Evolutionary conservation across 768 basidiomycete genomes (phyloP).

Genomic region (Mycena epipterygia): DNA sequence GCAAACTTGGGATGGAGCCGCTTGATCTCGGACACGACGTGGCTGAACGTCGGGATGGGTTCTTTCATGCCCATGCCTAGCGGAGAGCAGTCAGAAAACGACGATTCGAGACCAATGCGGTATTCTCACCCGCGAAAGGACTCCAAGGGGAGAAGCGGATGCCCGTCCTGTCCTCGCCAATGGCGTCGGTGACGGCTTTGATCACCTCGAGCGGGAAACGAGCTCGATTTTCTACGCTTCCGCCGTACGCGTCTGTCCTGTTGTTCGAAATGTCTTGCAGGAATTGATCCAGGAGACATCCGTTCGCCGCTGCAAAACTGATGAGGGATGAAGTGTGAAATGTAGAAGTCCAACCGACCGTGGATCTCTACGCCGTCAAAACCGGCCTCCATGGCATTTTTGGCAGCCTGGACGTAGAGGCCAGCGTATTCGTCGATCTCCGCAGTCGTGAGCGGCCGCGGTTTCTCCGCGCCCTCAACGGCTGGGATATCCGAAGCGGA

Average conservation of each 20-base stretch:
- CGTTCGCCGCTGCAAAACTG: neutral
- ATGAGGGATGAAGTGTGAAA: neutral
- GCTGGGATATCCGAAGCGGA: slow-evolving; percentile 1
- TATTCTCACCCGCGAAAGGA: too few relatives aligned
- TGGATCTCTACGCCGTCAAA: neutral
- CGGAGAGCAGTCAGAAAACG: too few relatives aligned
- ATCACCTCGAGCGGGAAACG: too few relatives aligned
- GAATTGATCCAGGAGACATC: neutral
- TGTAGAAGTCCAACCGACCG: neutral
- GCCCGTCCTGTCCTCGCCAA: neutral
- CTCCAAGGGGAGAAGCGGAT: neutral
- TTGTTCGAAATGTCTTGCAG: neutral
- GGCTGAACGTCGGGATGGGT: too few relatives aligned
- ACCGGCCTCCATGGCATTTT: neutral
- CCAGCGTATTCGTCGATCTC: neutral
- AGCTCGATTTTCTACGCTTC: neutral
- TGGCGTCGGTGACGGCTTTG: neutral
- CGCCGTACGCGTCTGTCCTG: neutral
- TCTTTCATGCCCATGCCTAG: too few relatives aligned
- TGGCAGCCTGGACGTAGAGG: neutral
- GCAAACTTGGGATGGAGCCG: too few relatives aligned
- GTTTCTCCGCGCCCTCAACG: neutral
- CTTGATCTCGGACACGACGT: too few relatives aligned
- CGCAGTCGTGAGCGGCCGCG: neutral
- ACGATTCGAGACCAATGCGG: neutral